Evolutionary conservation across 768 basidiomycete species (phyloP).

Genomic region (Amylocystis lapponica): DNA sequence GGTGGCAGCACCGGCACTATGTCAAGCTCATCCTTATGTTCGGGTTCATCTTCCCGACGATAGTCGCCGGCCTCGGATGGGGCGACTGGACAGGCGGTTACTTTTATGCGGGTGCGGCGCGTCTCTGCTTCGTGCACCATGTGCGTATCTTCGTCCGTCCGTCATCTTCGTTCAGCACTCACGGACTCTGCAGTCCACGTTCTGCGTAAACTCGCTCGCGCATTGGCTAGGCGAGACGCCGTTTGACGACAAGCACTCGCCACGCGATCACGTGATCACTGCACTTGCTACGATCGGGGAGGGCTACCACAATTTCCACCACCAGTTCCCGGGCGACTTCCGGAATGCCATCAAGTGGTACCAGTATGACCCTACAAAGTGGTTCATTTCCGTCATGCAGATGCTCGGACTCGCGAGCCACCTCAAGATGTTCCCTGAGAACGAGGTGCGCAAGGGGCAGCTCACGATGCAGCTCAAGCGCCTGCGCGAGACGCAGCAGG

Average conservation of each 20-base stretch:
- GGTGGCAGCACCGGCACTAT: conserved; percentile 88
- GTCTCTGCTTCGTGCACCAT: conserved; percentile 85
- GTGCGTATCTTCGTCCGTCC: conserved; percentile 38
- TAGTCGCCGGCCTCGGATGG: conserved; percentile 78
- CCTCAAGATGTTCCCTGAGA: conserved; percentile 64
- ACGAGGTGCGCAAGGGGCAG: conserved; percentile 80
- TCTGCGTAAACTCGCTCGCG: conserved; percentile 95
- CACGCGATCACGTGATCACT: conserved; percentile 83
- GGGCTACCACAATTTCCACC: conserved; percentile 99
- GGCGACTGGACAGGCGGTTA: conserved; percentile 83
- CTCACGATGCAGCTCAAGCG: conserved; percentile 93
- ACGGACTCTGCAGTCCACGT: conserved; percentile 65
- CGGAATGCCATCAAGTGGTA: conserved; percentile 94
- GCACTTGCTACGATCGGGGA: conserved; percentile 91
- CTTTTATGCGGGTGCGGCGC: conserved; percentile 74
- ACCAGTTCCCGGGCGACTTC: conserved; percentile 96
- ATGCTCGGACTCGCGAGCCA: conserved; percentile 54
- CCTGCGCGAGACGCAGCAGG: conserved; percentile 71
- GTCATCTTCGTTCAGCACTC: conserved; percentile 22
- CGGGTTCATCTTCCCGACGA: conserved; percentile 69
- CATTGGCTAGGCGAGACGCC: conserved; percentile 94
- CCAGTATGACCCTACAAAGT: conserved; percentile 90
- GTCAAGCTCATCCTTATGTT: conserved; percentile 60
- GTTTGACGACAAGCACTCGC: conserved; percentile 94
- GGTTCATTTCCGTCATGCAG: conserved; percentile 72